These are phyloP conservation scores for Diaporthe citri DNA, from an alignment of 2,329 filamentous ascomycete genomes.

Conservation along the genomic window DNA sequence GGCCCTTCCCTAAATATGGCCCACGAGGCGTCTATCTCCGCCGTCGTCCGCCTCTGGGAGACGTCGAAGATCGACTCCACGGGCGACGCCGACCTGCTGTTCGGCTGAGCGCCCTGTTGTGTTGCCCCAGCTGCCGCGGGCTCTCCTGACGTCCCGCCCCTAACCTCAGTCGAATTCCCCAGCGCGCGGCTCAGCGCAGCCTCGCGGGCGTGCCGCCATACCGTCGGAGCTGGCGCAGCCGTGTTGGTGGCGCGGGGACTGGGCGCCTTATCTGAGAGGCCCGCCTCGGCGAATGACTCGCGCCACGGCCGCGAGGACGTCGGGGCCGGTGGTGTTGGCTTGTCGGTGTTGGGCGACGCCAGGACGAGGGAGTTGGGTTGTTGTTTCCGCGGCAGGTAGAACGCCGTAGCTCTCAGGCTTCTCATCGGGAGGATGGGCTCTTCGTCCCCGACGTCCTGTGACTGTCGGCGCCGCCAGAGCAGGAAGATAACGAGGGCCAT, in stretches of 20 bases:
- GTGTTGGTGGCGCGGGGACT: background rate
- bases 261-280: background rate
- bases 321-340: conserved; percentile 24
- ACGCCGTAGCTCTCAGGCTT: background rate
- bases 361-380: background rate
- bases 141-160: background rate
- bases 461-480: conserved; percentile 29
- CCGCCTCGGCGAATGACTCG: conserved; percentile 9
- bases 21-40: conserved; percentile 26
- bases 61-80: conserved; percentile 31
- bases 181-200: background rate
- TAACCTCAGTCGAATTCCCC: background rate
- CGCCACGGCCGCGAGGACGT: conserved; percentile 15
- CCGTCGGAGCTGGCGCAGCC: conserved; percentile 12
- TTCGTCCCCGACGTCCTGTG: background rate
- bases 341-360: conserved; percentile 10
- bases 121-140: background rate
- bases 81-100: conserved; percentile 3
- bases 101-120: background rate
- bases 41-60: background rate
- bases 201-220: conserved; percentile 12
- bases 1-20: background rate
- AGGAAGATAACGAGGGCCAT: conserved; percentile 23
- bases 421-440: conserved; percentile 5
- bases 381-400: conserved; percentile 9